Conservation (phyloP, 371 early-diverging fungal species). For the Apophysomyces ossiformis region DNA sequence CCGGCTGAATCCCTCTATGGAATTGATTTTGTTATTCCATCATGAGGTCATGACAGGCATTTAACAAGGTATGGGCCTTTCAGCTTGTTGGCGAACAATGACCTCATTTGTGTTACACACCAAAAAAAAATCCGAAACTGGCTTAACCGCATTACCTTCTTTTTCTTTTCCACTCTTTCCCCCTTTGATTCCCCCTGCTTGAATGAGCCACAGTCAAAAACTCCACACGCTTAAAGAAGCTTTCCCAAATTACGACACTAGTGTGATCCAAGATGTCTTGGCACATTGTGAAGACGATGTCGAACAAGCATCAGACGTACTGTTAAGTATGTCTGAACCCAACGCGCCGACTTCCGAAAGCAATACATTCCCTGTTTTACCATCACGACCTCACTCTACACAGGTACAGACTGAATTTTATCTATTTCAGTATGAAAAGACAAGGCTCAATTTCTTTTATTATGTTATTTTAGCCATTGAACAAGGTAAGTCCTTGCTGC, state of each 20-base stretch:
- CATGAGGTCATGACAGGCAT: no score
- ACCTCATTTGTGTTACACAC: no score
- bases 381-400: background rate
- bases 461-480: background rate
- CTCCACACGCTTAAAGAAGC: conserved; percentile 26
- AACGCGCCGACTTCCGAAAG: background rate
- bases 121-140: background rate
- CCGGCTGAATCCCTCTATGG: no score
- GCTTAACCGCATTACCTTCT: background rate
- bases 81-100: no score
- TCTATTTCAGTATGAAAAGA: background rate
- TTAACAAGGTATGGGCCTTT: no score
- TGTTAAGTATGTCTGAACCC: conserved; percentile 27
- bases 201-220: background rate
- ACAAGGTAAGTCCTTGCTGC: background rate
- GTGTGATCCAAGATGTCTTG: conserved; percentile 22
- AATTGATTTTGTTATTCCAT: no score
- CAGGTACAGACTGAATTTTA: background rate
- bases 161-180: background rate
- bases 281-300: conserved; percentile 15
- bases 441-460: no score
- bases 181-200: no score
- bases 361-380: background rate
- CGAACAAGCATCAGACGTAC: conserved; percentile 22
- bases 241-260: conserved; percentile 21